Conservation (phyloP, 108 stramenopile genomes). For the Nannochloropsis gaditana region DNA sequence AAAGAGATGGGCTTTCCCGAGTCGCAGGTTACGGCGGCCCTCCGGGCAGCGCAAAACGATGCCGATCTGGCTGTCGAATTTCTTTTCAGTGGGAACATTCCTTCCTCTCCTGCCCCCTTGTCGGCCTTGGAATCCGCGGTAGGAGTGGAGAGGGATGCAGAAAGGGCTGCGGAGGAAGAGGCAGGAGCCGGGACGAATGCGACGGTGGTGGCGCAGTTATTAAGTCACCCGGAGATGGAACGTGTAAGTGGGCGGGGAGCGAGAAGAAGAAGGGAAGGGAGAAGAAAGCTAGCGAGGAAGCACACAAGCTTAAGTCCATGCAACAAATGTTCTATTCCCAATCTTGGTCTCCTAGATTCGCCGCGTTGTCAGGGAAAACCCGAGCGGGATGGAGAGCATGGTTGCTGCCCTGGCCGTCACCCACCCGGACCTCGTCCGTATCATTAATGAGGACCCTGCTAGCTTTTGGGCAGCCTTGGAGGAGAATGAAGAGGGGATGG, state of each 20-base stretch:
- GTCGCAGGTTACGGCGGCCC: background rate
- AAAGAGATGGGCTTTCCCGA: conserved; percentile 15
- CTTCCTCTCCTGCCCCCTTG: background rate
- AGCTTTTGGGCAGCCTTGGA: conserved; percentile 12
- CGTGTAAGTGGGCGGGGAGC: background rate
- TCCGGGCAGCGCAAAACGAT: background rate
- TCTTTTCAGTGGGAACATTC: background rate
- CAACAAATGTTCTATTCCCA: background rate
- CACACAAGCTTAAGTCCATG: background rate
- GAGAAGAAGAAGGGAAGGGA: background rate
- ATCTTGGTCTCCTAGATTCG: background rate
- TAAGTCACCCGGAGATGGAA: conserved; percentile 7
- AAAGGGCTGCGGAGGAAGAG: background rate
- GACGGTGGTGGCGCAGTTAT: background rate
- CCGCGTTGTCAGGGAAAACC: background rate
- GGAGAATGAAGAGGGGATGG: background rate
- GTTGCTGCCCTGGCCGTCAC: conserved; percentile 2
- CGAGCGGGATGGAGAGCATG: background rate
- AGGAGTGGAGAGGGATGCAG: background rate
- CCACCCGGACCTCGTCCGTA: conserved; percentile 1
- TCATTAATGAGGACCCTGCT: background rate
- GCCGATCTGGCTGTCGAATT: background rate
- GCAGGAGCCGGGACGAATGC: background rate
- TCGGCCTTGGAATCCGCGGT: background rate
- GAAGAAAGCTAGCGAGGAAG: background rate